Evolutionary conservation across 2,329 filamentous ascomycete genomes (phyloP), one percentile per base, ranked within the genome.

Genomic region (Colletotrichum magnum): DNA sequence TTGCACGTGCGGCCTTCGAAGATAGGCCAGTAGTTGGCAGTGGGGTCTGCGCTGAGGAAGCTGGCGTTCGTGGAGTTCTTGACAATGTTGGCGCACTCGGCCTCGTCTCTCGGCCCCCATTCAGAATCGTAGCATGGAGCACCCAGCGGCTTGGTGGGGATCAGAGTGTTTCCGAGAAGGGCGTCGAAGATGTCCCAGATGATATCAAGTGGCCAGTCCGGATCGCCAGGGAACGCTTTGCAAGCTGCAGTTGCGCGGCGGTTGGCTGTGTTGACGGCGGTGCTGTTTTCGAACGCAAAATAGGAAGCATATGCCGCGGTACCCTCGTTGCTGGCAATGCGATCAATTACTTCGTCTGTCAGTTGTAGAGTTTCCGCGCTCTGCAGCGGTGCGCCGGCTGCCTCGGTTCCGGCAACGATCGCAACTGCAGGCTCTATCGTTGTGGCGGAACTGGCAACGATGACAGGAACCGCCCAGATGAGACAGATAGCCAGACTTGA

Each of bases 1-100:
- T 47, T n/a, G 41, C 57, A 59, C 7, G 57, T 59, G 21, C 39
- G 43, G 13, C 57, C 57, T 26, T 59, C 18, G 57, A 47, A 59
- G 21, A 59, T 59, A 9, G 57, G 57, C 57, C 57, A 59, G 12
- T 47, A n/a, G 12, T 41, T 59, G 1, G 43, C 43, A 0, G 57
- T 59, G 6, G 57, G 57, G 16, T 59, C 43, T 16, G 45, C 45
- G 16, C 45, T 47, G 45, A 47, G 45, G 45, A 47, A 47, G 45
- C 15, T 47, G 45, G 45, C 45, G 45, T 47, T n/a, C 16, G 45
- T 47, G 45, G 18, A 16, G 45, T 47, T 47, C 15, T 47, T 47
- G 13, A 47, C 16, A 6, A 47, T 47, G 16, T 16, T 18, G 18
- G 16, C 45, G 45, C 45, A 47, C 45, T n/a, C 6, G 16, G 45